Base-by-base conservation (phyloP, 768 basidiomycete genomes). In the Tylopilus felleus region DNA sequence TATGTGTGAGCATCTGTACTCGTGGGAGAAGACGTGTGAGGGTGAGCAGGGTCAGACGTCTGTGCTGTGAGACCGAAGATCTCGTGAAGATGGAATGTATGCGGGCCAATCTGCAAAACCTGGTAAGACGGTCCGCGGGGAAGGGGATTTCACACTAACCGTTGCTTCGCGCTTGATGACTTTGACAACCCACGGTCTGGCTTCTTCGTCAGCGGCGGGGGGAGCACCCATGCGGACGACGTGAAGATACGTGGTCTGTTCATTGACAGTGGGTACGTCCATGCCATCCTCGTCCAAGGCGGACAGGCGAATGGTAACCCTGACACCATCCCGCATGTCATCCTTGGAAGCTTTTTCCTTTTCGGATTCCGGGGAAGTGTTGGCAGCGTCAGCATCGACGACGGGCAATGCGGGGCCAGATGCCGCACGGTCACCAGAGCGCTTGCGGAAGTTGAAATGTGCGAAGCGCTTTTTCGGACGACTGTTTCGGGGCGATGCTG, bases 31-130 rank as follows among this genome's bases (percentile, higher is more conserved):
- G 76, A 71, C 4, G 73, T 63, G 9, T 72, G 73, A 16, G 76
- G 68, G 25, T 73, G 63, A 40, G 56, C 58, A 17, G 70, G 57
- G 5, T 73, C 58, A 38, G 75, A 70, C 9, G 79, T 71, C 47
- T 80, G 72, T 8, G 88, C 82, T 0, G 90, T 85, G 6, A 98
- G 80, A 45, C 94, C 94, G 61, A 89, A 98, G 44, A 98, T 98
- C 66, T 98, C 94, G 65, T 96, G 93, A 28, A 98, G 76, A 50
- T 94, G 88, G 84, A 98, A 98, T 0, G 92, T 93, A 65, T 95
- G 93, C 6, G 87, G 80, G 4, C 94, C 94, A 64, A 98, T 97
- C 86, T 89, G n/a, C 25, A 27, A 52, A 29, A 31, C 51, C 21
- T n/a, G 8, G 13, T 39, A 51, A 33, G 56, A 56, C 3, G 33